phyloP scores from a whole-genome alignment of 176 grass and related monocot genomes.

The Phyllostachys edulis region DNA sequence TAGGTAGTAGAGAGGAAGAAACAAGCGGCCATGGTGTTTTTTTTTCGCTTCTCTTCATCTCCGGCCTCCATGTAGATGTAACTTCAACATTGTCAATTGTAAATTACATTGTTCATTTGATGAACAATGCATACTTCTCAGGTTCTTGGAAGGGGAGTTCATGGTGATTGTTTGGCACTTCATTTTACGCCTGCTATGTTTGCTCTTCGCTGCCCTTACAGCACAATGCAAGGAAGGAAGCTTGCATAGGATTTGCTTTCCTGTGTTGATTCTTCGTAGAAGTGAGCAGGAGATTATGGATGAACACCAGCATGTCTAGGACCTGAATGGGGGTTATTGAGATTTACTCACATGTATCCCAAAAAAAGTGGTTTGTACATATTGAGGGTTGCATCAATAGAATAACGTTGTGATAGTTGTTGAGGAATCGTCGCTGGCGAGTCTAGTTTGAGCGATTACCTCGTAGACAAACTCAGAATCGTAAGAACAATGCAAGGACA shows the following conservation, averaged over 20 bases:
- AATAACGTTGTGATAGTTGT: neutral
- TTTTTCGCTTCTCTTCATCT: conserved; percentile 10
- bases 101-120: conserved; percentile 31
- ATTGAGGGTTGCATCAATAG: neutral
- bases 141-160: neutral
- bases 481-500: no score
- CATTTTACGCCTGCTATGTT: neutral
- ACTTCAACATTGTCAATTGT: conserved; percentile 24
- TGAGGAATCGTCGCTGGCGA: no score
- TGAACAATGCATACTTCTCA: no score
- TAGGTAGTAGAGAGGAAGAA: conserved; percentile 36
- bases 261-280: neutral
- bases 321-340: neutral
- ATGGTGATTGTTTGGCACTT: neutral
- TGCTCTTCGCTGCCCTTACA: neutral
- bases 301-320: neutral
- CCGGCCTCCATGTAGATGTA: neutral
- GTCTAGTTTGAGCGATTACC: no score
- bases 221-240: neutral
- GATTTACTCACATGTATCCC: neutral
- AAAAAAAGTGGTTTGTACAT: conserved; percentile 17
- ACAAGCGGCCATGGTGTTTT: neutral
- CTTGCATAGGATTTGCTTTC: neutral
- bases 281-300: neutral
- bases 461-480: no score